A percentile compares a stretch with the other conserved stretches of the same genome.
Conservation (phyloP, 2,329 filamentous ascomycete genomes). For the Zymoseptoria brevis region DNA sequence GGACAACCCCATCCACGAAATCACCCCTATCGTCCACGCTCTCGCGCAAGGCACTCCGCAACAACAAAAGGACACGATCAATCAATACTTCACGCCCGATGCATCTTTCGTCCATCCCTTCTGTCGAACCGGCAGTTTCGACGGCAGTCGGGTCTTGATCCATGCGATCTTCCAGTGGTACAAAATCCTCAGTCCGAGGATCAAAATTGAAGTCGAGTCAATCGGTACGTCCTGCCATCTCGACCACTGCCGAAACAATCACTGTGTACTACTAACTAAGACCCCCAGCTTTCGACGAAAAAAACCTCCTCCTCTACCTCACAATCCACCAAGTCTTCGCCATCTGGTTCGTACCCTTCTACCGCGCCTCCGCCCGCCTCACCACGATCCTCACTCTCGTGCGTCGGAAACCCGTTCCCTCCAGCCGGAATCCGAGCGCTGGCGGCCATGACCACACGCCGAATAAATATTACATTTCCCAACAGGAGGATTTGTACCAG, state of each 20-base stretch:
- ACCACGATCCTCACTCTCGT: conserved; percentile 28
- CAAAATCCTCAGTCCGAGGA: conserved; percentile 69
- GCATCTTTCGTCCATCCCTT: conserved; percentile 73
- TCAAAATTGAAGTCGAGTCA: conserved; percentile 58
- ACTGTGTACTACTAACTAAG: no score
- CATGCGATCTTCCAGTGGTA: conserved; percentile 72
- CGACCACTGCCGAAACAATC: no score
- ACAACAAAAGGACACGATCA: conserved; percentile 57
- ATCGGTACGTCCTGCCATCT: no score
- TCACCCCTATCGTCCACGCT: conserved; percentile 56
- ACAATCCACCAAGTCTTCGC: conserved; percentile 67
- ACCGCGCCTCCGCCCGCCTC: conserved; percentile 45
- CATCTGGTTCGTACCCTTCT: conserved; percentile 69
- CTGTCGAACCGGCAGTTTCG: conserved; percentile 55
- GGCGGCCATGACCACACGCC: neutral
- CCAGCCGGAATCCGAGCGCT: no score
- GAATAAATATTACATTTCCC: conserved; percentile 59
- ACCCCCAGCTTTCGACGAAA: no score
- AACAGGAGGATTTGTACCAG: conserved; percentile 78
- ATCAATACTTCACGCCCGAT: conserved; percentile 64
- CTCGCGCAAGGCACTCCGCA: conserved; percentile 60
- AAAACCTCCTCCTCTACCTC: conserved; percentile 62
- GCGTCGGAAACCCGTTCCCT: neutral
- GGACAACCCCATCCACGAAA: conserved; percentile 47
- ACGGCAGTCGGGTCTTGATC: conserved; percentile 59